Evolutionary conservation across 805 yeast species (phyloP).

Genomic region (Lachancea lanzarotensis): DNA sequence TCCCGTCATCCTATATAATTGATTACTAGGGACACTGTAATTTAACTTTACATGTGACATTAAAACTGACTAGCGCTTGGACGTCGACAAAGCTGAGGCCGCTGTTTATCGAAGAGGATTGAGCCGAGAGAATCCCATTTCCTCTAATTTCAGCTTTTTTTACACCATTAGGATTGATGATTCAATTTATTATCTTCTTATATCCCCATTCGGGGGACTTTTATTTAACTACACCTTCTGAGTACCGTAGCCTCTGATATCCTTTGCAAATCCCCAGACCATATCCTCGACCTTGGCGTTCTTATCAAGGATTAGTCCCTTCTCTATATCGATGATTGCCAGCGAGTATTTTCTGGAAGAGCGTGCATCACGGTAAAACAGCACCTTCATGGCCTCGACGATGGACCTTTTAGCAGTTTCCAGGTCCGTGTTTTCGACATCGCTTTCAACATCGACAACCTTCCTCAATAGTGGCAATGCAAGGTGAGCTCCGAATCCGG

Average conservation of each 20-base stretch:
- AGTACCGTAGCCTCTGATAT: conserved; percentile 86
- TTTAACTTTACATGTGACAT: too few relatives aligned
- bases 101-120: too few relatives aligned
- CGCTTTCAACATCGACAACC: conserved; percentile 71
- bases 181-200: background rate
- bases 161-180: too few relatives aligned
- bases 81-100: too few relatives aligned
- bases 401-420: conserved; percentile 73
- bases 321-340: conserved; percentile 63
- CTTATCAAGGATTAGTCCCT: conserved; percentile 59
- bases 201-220: background rate
- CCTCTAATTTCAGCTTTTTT: too few relatives aligned
- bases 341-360: conserved; percentile 79
- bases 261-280: conserved; percentile 87
- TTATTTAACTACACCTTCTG: conserved; percentile 36
- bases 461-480: conserved; percentile 90
- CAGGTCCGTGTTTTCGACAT: conserved; percentile 60
- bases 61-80: too few relatives aligned
- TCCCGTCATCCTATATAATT: too few relatives aligned
- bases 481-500: conserved; percentile 94
- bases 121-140: too few relatives aligned
- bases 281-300: conserved; percentile 62
- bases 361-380: conserved; percentile 94
- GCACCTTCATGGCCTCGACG: conserved; percentile 83
- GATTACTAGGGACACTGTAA: too few relatives aligned